Evolutionary conservation across 495 filamentous ascomycete genomes (phyloP), one percentile per base, ranked within the genome.

Genomic region (Trichoderma parareesei): DNA sequence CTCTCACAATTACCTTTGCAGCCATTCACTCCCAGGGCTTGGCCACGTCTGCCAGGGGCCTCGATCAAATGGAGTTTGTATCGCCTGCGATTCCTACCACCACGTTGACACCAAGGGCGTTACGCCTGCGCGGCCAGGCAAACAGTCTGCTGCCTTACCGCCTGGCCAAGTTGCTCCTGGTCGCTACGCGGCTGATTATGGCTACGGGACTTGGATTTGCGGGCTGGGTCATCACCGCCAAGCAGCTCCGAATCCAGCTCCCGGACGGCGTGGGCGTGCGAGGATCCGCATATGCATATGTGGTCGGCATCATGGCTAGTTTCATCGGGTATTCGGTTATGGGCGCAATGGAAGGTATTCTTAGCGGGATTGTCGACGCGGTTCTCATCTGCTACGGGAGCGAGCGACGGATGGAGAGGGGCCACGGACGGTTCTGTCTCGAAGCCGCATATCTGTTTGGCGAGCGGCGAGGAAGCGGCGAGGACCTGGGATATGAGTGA

Each of bases 151-250:
- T 82, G 62, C 87, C 94, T 4, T 98, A 98, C 71, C 85, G 88
- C 33, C 86, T 98, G 20, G 90, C 93, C 5, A 97, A 97, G 70
- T 82, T 98, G 64, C 85, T 98, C 20, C 85, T 98, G 13, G 89
- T 95, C 68, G 93, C 94, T 20, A 91, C 90, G 18, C 84, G 94
- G 20, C 88, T 90, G 69, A 90, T 97, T 69, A 95, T 95, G 83
- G 90, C 91, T 7, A 83, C 90, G 44, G 89, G 89, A 2, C 81
- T 98, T 38, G 95, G 94, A 1, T 93, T 97, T 71, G 93, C 90
- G n/a, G 94, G 90, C 37, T 98, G 94, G 94, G 91, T 98, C n/a
- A 88, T 88, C 63, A 93, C 92, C 40, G 91, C 94, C 18, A 84
- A 88, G 59, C 85, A 87, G 72, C 76, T 95, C 13, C 75, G 75